Percentiles rank a stretch among this genome's conserved stretches.
Conservation (phyloP, 108 stramenopile species). For the Aurantiochytrium sp. region DNA sequence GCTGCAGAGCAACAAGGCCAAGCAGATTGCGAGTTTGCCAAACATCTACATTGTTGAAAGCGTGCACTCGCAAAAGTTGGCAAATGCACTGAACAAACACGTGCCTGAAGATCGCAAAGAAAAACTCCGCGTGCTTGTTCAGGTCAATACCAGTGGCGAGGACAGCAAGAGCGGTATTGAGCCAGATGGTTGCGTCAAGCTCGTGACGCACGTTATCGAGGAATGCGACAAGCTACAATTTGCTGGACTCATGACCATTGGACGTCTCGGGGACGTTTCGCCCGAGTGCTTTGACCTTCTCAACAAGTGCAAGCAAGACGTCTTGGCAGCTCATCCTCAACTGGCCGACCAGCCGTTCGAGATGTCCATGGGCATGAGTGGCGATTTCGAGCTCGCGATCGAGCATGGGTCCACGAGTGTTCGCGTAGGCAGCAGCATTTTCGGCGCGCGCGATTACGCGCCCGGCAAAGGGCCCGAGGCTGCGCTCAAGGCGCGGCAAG, state of each 20-base stretch:
- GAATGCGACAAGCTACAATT: slow-evolving; percentile 66
- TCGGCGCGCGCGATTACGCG: slow-evolving; percentile 55
- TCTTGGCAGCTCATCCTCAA: slow-evolving; percentile 42
- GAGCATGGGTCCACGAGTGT: slow-evolving; percentile 78
- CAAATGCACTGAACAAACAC: slow-evolving; percentile 67
- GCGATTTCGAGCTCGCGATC: slow-evolving; percentile 90
- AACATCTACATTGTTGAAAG: slow-evolving; percentile 75
- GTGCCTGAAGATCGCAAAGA: neutral
- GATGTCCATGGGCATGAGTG: slow-evolving; percentile 97
- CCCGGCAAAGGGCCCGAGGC: neutral
- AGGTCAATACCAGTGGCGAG: slow-evolving; percentile 93
- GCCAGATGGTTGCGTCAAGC: slow-evolving; percentile 46
- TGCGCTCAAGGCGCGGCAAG: neutral
- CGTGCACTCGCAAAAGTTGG: slow-evolving; percentile 76
- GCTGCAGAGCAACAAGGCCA: slow-evolving; percentile 91
- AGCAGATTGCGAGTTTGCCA: slow-evolving; percentile 63
- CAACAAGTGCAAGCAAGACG: neutral
- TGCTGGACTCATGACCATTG: slow-evolving; percentile 95
- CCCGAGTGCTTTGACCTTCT: neutral
- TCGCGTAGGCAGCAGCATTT: slow-evolving; percentile 89
- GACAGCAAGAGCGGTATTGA: slow-evolving; percentile 80
- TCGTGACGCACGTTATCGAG: slow-evolving; percentile 50
- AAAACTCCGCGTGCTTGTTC: slow-evolving; percentile 55
- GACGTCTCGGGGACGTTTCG: slow-evolving; percentile 72
- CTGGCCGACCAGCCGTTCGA: slow-evolving; percentile 44